Evolutionary conservation across 345 rosid species (phyloP).

Genomic region (Adansonia digitata): DNA sequence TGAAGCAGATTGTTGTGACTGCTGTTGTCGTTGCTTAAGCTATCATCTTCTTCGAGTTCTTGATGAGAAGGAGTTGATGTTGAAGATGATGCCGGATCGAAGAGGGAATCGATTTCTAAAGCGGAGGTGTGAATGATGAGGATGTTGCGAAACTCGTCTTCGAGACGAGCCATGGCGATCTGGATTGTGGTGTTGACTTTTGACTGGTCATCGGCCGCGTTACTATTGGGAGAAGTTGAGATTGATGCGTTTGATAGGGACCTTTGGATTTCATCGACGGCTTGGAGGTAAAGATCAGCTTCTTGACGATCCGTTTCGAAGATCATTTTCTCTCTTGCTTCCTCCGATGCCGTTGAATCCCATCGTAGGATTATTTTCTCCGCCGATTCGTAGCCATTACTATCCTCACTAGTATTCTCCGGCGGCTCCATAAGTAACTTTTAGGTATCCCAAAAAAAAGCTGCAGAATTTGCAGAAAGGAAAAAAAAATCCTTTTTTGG

Average conservation of each 20-base stretch:
- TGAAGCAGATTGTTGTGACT: neutral
- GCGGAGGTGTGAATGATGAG: constrained; percentile 59
- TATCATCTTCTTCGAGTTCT: constrained; percentile 32
- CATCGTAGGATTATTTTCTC: constrained; percentile 70
- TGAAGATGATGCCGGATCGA: constrained; percentile 34
- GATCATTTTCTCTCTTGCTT: constrained; percentile 77
- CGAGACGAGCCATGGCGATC: constrained; percentile 98
- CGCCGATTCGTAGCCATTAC: constrained; percentile 46
- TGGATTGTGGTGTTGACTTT: constrained; percentile 64
- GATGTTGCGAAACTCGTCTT: constrained; percentile 87
- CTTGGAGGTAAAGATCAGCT: constrained; percentile 71
- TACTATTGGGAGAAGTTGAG: constrained; percentile 12
- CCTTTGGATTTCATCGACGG: constrained; percentile 82
- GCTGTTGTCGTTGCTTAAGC: neutral
- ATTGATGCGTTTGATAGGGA: constrained; percentile 41
- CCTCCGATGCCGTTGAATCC: constrained; percentile 92
- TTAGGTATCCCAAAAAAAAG: neutral
- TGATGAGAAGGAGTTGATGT: neutral
- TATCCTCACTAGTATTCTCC: constrained; percentile 20
- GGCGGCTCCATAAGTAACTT: constrained; percentile 50
- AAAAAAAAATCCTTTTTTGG: neutral
- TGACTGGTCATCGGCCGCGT: constrained; percentile 17
- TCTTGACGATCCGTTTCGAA: constrained; percentile 69
- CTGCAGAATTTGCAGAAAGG: neutral
- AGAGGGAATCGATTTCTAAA: constrained; percentile 51